Evolutionary conservation across 306 rosid species (phyloP).

Genomic region (Cucurbita moschata): DNA sequence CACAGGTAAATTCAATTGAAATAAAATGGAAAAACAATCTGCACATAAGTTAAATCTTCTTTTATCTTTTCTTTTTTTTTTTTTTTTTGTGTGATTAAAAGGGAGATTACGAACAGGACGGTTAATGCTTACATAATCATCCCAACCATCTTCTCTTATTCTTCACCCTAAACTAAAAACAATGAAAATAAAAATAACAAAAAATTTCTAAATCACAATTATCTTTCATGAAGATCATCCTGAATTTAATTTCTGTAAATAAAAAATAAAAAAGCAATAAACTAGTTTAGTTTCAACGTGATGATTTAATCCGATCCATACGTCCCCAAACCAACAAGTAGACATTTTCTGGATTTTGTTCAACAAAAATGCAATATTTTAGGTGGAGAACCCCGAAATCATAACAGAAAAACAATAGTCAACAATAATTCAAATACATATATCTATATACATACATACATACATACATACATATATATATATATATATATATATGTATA

Average conservation of each 20-base stretch:
- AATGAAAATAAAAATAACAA: neutral
- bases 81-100: neutral
- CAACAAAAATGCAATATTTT: neutral
- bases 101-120: neutral
- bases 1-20: neutral
- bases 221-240: neutral
- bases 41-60: neutral
- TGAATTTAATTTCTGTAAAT: neutral
- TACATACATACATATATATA: no score
- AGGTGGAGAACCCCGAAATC: neutral
- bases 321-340: neutral
- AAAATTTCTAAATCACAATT: neutral
- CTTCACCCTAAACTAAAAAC: neutral
- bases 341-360: neutral
- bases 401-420: neutral
- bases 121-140: neutral
- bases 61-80: neutral
- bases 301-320: neutral
- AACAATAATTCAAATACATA: neutral
- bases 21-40: neutral
- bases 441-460: no score
- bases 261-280: neutral
- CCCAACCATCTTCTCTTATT: neutral
- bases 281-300: neutral
- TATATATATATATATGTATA: no score